Percentiles rank a stretch among this genome's conserved stretches.
Conservation (phyloP, 495 filamentous ascomycete species). For the Podospora pseudocomata region DNA sequence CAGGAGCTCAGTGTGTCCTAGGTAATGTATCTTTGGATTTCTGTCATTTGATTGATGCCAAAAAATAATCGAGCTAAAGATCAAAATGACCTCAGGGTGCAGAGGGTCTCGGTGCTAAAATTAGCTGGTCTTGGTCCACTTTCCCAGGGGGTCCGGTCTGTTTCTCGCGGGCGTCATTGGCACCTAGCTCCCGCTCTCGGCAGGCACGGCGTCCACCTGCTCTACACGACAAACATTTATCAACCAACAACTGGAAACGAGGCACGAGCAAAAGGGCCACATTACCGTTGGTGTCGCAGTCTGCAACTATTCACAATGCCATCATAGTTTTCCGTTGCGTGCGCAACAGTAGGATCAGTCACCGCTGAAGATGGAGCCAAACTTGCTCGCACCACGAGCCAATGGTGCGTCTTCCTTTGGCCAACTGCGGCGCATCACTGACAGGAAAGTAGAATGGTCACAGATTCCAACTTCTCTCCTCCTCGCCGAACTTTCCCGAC, state of each 20-base stretch:
- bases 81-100: background rate
- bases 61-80: too few species aligned
- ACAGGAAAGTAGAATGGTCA: conserved; percentile 32
- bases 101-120: background rate
- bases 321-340: background rate
- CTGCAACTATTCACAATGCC: background rate
- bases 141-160: background rate
- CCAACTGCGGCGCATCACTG: background rate
- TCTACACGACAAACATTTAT: background rate
- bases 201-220: background rate
- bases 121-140: background rate
- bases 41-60: too few species aligned
- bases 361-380: background rate
- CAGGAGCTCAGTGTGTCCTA: too few species aligned
- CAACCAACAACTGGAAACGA: background rate
- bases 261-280: background rate
- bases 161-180: background rate
- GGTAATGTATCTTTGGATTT: too few species aligned
- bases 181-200: background rate
- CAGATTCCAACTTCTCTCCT: conserved; percentile 50
- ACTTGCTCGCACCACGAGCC: background rate
- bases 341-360: background rate
- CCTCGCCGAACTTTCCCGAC: conserved; percentile 48
- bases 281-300: background rate
- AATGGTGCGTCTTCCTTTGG: background rate